A percentile compares a stretch with the other conserved stretches of the same genome.
These are phyloP conservation scores for Plenodomus lindquistii DNA, from an alignment of 2,329 filamentous ascomycete species.

Conservation along the genomic window DNA sequence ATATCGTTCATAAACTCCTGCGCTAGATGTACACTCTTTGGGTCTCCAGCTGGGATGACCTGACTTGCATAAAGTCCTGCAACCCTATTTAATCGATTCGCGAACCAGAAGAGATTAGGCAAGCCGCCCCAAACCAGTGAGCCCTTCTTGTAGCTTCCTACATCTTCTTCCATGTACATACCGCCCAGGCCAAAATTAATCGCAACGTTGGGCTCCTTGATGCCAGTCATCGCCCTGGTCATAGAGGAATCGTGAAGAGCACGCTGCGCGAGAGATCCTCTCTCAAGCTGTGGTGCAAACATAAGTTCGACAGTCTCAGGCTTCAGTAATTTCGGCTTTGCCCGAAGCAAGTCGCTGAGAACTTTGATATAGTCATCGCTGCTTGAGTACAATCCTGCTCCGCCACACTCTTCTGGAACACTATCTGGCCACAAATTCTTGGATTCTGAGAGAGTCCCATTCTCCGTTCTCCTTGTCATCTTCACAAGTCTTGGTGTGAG, in stretches of 20 bases:
- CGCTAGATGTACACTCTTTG: not conserved
- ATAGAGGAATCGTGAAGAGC: slow-evolving; percentile 30
- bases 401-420: slow-evolving; percentile 19
- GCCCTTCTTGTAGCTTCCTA: not conserved
- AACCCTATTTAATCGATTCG: too few species aligned
- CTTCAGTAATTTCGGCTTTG: slow-evolving; percentile 17
- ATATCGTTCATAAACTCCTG: not conserved
- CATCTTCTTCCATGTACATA: slow-evolving; percentile 20
- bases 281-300: slow-evolving; percentile 27
- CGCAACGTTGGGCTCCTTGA: slow-evolving; percentile 10
- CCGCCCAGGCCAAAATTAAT: slow-evolving; percentile 22
- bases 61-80: not conserved
- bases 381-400: slow-evolving; percentile 24
- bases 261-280: slow-evolving; percentile 23
- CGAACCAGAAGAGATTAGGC: too few species aligned
- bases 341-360: slow-evolving; percentile 24
- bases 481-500: slow-evolving; percentile 21
- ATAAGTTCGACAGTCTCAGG: slow-evolving; percentile 21
- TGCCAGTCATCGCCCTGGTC: slow-evolving; percentile 9
- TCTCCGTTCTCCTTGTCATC: slow-evolving; percentile 17
- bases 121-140: too few species aligned
- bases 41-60: not conserved
- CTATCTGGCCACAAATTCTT: slow-evolving; percentile 12
- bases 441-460: slow-evolving; percentile 19
- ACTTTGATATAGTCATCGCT: slow-evolving; percentile 28